These are phyloP conservation scores for Ramaria rubella DNA, from an alignment of 768 basidiomycete species.

Conservation along the genomic window DNA sequence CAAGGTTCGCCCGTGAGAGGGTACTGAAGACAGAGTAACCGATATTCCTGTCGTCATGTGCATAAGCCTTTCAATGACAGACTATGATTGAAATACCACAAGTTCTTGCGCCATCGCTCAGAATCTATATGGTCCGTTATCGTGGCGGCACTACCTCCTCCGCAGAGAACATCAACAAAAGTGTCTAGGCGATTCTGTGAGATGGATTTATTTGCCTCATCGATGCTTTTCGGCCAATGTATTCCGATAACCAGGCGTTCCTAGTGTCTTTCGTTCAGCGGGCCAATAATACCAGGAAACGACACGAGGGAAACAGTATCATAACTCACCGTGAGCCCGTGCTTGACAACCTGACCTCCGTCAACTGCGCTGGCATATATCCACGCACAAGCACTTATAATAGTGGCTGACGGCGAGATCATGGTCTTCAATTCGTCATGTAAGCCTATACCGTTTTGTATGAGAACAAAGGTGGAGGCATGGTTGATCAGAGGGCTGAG, in stretches of 20 bases:
- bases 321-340: slow-evolving; percentile 17
- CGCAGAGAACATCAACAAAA: slow-evolving; percentile 17
- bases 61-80: background rate
- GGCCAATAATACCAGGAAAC: too few species aligned
- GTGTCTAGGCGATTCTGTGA: slow-evolving; percentile 13
- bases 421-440: slow-evolving; percentile 18
- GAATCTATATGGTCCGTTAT: slow-evolving; percentile 22
- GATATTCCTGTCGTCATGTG: slow-evolving; percentile 7
- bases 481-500: slow-evolving; percentile 21
- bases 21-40: background rate
- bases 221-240: slow-evolving; percentile 15
- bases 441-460: slow-evolving; percentile 32
- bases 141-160: slow-evolving; percentile 19
- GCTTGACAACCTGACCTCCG: slow-evolving; percentile 20
- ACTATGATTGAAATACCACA: slow-evolving; percentile 24
- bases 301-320: background rate
- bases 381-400: slow-evolving; percentile 31
- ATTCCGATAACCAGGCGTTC: slow-evolving; percentile 25
- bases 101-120: slow-evolving; percentile 25
- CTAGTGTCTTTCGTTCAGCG: too few species aligned
- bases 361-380: slow-evolving; percentile 25
- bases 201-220: background rate
- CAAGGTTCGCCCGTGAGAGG: background rate
- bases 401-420: slow-evolving; percentile 1
- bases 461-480: slow-evolving; percentile 23